Conservation (phyloP, 106 monocot species). For the Dioscorea alata region DNA sequence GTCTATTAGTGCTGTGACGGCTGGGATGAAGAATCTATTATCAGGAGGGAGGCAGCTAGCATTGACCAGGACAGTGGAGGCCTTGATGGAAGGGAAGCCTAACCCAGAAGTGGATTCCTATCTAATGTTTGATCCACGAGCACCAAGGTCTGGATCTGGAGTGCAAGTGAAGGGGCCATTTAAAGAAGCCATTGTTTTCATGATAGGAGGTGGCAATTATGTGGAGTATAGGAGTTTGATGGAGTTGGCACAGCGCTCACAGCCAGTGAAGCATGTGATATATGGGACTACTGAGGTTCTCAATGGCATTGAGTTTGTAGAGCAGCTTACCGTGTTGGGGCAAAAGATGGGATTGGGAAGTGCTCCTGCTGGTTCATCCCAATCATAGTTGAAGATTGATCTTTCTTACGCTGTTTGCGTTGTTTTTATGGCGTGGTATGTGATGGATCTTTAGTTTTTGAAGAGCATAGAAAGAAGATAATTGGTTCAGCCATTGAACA, state of each 20-base stretch:
- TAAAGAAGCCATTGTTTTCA: slow-evolving; percentile 92
- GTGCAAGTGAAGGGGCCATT: slow-evolving; percentile 79
- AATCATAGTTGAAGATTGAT: too few relatives aligned
- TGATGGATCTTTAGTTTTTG: too few relatives aligned
- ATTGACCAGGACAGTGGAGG: slow-evolving; percentile 78
- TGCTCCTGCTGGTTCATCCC: slow-evolving; percentile 20
- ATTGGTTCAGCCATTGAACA: too few relatives aligned
- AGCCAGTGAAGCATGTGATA: slow-evolving; percentile 74
- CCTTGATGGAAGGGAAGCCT: slow-evolving; percentile 92
- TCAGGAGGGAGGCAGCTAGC: slow-evolving; percentile 82
- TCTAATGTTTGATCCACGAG: slow-evolving; percentile 75
- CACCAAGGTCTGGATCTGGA: slow-evolving; percentile 53
- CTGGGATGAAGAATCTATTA: slow-evolving; percentile 90
- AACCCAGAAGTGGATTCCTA: slow-evolving; percentile 88
- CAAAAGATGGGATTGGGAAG: slow-evolving; percentile 81
- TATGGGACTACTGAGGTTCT: slow-evolving; percentile 91
- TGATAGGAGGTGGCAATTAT: slow-evolving; percentile 98
- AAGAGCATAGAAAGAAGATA: too few relatives aligned
- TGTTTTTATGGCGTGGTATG: too few relatives aligned
- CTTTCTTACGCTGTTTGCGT: too few relatives aligned
- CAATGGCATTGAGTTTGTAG: slow-evolving; percentile 70
- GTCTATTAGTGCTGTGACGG: slow-evolving; percentile 85
- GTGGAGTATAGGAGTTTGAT: slow-evolving; percentile 87
- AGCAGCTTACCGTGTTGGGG: slow-evolving; percentile 73
- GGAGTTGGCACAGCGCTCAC: slow-evolving; percentile 67